Evolutionary conservation across 371 early-diverging fungal genomes (phyloP).

Genomic region (Haplosporangium sp.): DNA sequence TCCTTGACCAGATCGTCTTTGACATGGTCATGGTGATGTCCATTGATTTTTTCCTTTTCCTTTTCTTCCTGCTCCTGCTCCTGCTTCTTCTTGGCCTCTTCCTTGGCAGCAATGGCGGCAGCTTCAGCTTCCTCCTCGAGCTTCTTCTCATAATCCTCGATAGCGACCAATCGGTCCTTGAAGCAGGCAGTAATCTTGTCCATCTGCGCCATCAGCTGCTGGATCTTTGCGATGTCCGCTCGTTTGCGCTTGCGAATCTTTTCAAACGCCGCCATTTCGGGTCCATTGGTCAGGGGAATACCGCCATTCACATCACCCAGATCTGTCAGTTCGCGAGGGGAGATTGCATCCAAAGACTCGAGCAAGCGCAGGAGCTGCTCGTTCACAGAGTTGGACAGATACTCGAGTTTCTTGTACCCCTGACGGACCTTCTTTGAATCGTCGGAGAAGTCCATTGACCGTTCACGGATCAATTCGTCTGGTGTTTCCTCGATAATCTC

Average conservation of each 20-base stretch:
- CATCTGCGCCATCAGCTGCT: constrained; percentile 34
- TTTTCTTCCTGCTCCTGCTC: constrained; percentile 7
- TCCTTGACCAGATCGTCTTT: constrained; percentile 21
- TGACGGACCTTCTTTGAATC: constrained; percentile 40
- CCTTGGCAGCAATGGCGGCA: constrained; percentile 7
- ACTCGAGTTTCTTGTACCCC: constrained; percentile 43
- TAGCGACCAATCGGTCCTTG: constrained; percentile 28
- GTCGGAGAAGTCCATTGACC: constrained; percentile 20
- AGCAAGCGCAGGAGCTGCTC: constrained; percentile 33
- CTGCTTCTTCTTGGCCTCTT: constrained; percentile 14
- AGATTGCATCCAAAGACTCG: constrained; percentile 40
- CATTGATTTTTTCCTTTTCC: not conserved
- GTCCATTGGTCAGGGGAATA: constrained; percentile 19
- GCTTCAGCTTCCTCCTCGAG: constrained; percentile 16
- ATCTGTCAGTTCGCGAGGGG: constrained; percentile 46
- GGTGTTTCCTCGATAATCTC: constrained; percentile 30
- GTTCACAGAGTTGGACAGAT: constrained; percentile 33
- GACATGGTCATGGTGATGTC: constrained; percentile 5
- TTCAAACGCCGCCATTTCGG: constrained; percentile 40
- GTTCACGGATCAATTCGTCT: constrained; percentile 42
- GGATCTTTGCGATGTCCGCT: constrained; percentile 27
- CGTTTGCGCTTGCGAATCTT: constrained; percentile 48
- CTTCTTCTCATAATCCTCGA: constrained; percentile 27
- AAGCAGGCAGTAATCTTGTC: constrained; percentile 30
- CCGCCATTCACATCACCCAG: constrained; percentile 40